Conservation (phyloP, 164 flowering plant species). For the Nymphaea colorata region DNA sequence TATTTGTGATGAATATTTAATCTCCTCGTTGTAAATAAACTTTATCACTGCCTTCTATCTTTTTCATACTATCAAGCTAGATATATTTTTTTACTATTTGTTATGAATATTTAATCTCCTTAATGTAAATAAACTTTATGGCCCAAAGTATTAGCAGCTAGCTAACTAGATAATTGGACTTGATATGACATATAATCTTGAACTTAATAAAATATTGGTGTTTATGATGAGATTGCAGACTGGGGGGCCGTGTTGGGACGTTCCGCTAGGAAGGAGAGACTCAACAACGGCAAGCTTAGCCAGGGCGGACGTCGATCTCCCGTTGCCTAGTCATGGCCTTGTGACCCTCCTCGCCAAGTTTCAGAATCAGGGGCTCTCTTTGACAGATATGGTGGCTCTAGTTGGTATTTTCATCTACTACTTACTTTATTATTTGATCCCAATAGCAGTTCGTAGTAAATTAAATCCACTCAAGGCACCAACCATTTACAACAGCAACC, state of each 20-base stretch:
- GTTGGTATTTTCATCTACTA: no score
- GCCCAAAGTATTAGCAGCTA: neutral
- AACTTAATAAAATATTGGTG: no score
- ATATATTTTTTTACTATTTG: no score
- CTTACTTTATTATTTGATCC: neutral
- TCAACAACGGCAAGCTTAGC: slow-evolving; percentile 49
- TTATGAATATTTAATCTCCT: no score
- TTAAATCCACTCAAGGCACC: neutral
- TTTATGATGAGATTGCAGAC: slow-evolving; percentile 25
- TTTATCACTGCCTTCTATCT: no score
- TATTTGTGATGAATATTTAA: no score
- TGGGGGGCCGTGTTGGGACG: slow-evolving; percentile 97
- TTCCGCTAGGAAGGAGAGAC: slow-evolving; percentile 83
- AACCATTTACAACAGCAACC: neutral
- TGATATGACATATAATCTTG: neutral
- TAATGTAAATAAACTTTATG: no score
- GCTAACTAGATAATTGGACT: neutral
- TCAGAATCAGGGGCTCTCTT: slow-evolving; percentile 64
- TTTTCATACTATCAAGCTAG: no score
- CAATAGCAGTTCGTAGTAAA: neutral
- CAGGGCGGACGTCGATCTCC: slow-evolving; percentile 43
- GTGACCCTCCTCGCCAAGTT: slow-evolving; percentile 53
- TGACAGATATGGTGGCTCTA: slow-evolving; percentile 90
- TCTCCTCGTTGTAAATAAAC: no score
- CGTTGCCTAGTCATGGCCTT: slow-evolving; percentile 44